Base-by-base conservation (phyloP, 1,284 basidiomycete species). In the Ustilago curta region DNA sequence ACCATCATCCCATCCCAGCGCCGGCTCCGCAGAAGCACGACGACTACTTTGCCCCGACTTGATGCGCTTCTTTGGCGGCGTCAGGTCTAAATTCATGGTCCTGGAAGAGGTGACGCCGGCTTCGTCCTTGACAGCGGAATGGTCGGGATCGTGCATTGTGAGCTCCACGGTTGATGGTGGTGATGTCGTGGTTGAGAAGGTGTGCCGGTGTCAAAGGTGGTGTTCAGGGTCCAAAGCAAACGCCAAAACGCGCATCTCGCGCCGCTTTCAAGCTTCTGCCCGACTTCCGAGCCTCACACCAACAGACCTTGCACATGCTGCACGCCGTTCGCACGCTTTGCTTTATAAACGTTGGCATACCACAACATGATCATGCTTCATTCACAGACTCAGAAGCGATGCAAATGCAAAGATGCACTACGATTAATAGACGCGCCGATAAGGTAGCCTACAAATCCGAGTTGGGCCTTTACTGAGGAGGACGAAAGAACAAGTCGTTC, bases 191-290 rank as follows among this genome's bases (percentile, higher is more conserved):
- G 21, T 47, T 18, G 45, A 9, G 35, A 37, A 37, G 35, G 35
- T 16, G 12, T 9, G 31, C 23, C 23, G 42, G 5, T 16, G 27
- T 4, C 1, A 8, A 4, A 47, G 18, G 45, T 8, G 27, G 45
- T 52, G n/a, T 19, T 70, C 60, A 70, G 67, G 67, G 67, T 70
- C 67, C 67, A 70, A 70, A 29, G 25, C 23, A 59, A 23, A 50
- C 56, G 49, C 49, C 49, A 54, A 57, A 18, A 53, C 62, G 49
- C 54, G 27, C 21, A 43, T 19, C 14, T 32, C 27, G 45, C 45
- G 45, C 21, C 31, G 14, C 42, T 29, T 19, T 40, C n/a, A 27
- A 11, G 25, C 31, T 57, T 48, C 29, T 59, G 37, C 45, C 64
- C 64, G 64, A 60, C 18, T 56, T 48, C 64, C 58, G 64, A 67